Percentiles rank a stretch among this genome's conserved stretches.
Evolutionary conservation across 305 asterid genomes (phyloP).

Genomic region (Solanum hybrid): DNA sequence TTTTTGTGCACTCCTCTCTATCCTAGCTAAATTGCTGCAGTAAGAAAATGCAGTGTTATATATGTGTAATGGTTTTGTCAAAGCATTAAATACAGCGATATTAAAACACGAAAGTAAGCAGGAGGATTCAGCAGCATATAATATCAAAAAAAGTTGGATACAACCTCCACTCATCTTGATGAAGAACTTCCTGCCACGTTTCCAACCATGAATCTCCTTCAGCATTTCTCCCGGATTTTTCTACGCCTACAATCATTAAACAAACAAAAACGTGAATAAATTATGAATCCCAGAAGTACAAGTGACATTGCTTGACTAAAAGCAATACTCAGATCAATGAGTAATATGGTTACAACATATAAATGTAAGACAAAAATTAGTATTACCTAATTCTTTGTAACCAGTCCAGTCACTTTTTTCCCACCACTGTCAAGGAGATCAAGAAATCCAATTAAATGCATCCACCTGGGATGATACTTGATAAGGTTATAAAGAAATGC

Average conservation of each 20-base stretch:
- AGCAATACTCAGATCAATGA: background rate
- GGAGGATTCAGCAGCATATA: background rate
- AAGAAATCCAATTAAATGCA: slow-evolving; percentile 95
- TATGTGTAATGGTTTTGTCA: background rate
- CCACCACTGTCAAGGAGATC: slow-evolving; percentile 99
- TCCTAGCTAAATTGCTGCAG: slow-evolving; percentile 89
- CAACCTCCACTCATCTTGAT: slow-evolving; percentile 98
- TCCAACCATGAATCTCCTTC: slow-evolving; percentile 99
- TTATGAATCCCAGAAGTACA: background rate
- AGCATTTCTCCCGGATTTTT: slow-evolving; percentile 88
- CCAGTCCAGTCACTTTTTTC: slow-evolving; percentile 99
- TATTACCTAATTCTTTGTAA: slow-evolving; percentile 90
- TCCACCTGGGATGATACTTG: slow-evolving; percentile 82
- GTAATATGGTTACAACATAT: background rate
- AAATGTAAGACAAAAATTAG: background rate
- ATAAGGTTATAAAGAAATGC: slow-evolving; percentile 42
- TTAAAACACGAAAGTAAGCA: background rate
- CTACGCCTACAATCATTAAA: slow-evolving; percentile 52
- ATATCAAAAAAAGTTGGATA: background rate
- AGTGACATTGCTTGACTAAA: background rate
- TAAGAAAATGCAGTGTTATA: slow-evolving; percentile 5
- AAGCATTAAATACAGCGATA: background rate
- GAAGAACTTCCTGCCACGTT: slow-evolving; percentile 97
- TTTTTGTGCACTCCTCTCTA: slow-evolving; percentile 97
- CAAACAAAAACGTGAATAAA: background rate